Percentiles rank a stretch among this genome's conserved stretches.
Evolutionary conservation across 2,329 filamentous ascomycete species (phyloP).

Genomic region (Aspergillus puulaauensis): DNA sequence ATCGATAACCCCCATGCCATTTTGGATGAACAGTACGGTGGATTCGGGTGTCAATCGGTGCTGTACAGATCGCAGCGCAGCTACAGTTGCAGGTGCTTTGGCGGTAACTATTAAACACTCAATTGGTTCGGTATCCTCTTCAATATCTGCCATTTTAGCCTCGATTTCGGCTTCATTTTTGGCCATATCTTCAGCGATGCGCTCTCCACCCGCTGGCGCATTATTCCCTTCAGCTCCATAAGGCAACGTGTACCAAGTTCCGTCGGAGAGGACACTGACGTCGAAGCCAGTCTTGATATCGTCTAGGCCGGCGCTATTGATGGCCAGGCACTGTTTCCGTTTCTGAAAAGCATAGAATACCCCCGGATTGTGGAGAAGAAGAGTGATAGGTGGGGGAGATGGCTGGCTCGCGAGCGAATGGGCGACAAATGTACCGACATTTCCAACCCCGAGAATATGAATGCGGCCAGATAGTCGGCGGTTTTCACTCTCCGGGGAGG

Average conservation of each 20-base stretch:
- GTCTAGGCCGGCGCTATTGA: conserved; percentile 41
- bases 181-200: conserved; percentile 12
- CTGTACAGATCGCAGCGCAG: conserved; percentile 64
- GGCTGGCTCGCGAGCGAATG: conserved; percentile 66
- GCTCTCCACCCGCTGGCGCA: conserved; percentile 1
- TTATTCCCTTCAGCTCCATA: conserved; percentile 21
- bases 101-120: conserved; percentile 74
- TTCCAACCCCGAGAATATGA: conserved; percentile 74
- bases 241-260: conserved; percentile 34
- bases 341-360: conserved; percentile 23
- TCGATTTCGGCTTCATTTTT: neutral
- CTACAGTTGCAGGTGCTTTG: conserved; percentile 69
- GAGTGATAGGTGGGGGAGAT: conserved; percentile 71
- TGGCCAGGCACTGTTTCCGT: conserved; percentile 28
- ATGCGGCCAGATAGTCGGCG: conserved; percentile 32
- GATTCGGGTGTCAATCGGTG: conserved; percentile 66
- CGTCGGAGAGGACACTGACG: conserved; percentile 38
- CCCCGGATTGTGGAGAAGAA: conserved; percentile 62
- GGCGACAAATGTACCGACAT: conserved; percentile 74
- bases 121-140: conserved; percentile 54
- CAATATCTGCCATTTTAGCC: conserved; percentile 11
- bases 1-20: conserved; percentile 82
- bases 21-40: conserved; percentile 74
- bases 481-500: conserved; percentile 18
- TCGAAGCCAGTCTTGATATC: conserved; percentile 46